These are phyloP conservation scores for Spiraea crenata DNA, from an alignment of 331 rosid genomes.

Conservation along the genomic window DNA sequence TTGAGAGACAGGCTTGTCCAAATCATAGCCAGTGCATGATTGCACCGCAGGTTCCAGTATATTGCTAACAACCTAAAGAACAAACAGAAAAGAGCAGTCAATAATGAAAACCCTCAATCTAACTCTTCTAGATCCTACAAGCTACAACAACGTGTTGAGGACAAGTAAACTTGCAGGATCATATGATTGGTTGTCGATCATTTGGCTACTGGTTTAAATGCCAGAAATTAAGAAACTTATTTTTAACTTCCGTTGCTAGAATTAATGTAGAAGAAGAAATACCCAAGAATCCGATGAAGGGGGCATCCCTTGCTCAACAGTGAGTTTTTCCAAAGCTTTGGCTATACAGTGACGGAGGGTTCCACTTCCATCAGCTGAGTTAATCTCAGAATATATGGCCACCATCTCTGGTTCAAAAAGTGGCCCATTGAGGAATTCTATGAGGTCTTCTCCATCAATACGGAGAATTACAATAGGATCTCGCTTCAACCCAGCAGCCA, in stretches of 20 bases:
- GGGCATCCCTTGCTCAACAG: constrained; percentile 94
- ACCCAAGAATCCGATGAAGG: constrained; percentile 95
- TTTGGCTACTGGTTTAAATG: neutral
- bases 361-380: constrained; percentile 33
- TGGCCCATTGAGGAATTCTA: constrained; percentile 66
- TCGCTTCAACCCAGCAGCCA: constrained; percentile 96
- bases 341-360: constrained; percentile 50
- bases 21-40: constrained; percentile 38
- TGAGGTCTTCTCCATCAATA: constrained; percentile 95
- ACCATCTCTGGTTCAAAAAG: constrained; percentile 67
- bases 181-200: neutral
- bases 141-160: neutral
- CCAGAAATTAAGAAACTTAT: neutral
- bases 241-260: neutral
- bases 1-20: constrained; percentile 54
- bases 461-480: constrained; percentile 93
- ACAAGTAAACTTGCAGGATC: neutral
- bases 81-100: neutral
- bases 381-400: constrained; percentile 49
- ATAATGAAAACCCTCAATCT: neutral
- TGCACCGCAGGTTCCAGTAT: constrained; percentile 70
- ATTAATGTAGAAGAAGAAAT: constrained; percentile 16
- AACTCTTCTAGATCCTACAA: neutral
- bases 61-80: constrained; percentile 63
- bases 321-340: constrained; percentile 63